Evolutionary conservation across 2,329 filamentous ascomycete species (phyloP).

Genomic region (Talaromyces marneffei): DNA sequence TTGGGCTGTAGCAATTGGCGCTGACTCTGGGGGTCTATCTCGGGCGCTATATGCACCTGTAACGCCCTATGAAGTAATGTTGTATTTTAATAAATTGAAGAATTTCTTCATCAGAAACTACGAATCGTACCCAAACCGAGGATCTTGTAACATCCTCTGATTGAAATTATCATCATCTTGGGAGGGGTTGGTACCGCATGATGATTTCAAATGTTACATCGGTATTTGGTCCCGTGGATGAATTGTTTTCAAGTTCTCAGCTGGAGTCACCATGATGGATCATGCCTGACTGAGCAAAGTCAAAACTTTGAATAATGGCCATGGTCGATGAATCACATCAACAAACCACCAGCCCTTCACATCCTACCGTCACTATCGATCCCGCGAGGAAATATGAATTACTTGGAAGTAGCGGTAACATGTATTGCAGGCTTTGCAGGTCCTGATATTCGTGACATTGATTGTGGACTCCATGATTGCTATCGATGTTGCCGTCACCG

Average conservation of each 20-base stretch:
- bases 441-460: not conserved
- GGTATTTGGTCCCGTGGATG: not conserved
- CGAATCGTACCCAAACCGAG: slow-evolving; percentile 10
- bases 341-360: not conserved
- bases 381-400: slow-evolving; percentile 14
- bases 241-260: not conserved
- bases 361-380: not conserved
- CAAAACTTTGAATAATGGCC: slow-evolving; percentile 25
- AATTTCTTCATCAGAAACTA: not conserved
- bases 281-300: slow-evolving; percentile 16
- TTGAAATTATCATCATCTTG: not conserved
- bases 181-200: not conserved
- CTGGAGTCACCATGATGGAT: not conserved
- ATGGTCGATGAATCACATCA: slow-evolving; percentile 18
- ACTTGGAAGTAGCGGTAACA: too few relatives aligned
- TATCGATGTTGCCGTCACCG: not conserved
- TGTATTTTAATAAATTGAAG: not conserved
- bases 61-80: not conserved
- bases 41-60: not conserved
- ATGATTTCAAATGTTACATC: too few relatives aligned
- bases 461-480: not conserved
- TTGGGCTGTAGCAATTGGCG: slow-evolving; percentile 40
- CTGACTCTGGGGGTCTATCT: slow-evolving; percentile 39
- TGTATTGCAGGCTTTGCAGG: not conserved
- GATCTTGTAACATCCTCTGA: slow-evolving; percentile 5